Evolutionary conservation across 1,284 basidiomycete species (phyloP).

Genomic region (Malassezia equina): DNA sequence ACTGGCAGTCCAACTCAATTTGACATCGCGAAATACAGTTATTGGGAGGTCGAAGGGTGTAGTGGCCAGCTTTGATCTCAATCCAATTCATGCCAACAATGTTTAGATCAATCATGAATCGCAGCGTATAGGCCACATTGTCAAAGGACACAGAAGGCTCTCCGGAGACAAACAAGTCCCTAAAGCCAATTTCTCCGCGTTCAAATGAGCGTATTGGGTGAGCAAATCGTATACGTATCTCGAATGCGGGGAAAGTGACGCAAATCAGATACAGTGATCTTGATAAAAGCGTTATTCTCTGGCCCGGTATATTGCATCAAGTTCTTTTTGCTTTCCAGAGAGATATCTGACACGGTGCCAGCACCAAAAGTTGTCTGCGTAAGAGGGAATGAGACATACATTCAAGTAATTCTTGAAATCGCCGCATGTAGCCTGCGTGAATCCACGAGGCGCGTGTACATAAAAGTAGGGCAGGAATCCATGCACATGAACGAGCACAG

Average conservation of each 20-base stretch:
- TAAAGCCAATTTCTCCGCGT: constrained; percentile 41
- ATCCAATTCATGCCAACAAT: constrained; percentile 49
- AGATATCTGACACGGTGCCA: constrained; percentile 24
- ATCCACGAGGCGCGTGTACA: constrained; percentile 41
- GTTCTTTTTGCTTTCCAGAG: constrained; percentile 36
- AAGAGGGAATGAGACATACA: constrained; percentile 10
- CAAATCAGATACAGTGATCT: constrained; percentile 36
- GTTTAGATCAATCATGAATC: constrained; percentile 47
- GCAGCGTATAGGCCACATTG: constrained; percentile 44
- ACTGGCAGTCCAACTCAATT: constrained; percentile 41
- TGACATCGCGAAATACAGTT: constrained; percentile 37
- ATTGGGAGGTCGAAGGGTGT: constrained; percentile 30
- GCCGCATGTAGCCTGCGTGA: constrained; percentile 30
- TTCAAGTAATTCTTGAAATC: constrained; percentile 45
- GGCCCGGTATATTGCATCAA: constrained; percentile 42
- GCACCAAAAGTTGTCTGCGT: constrained; percentile 24
- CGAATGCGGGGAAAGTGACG: constrained; percentile 36
- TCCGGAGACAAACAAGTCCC: constrained; percentile 39
- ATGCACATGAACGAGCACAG: constrained; percentile 45
- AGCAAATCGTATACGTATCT: constrained; percentile 17
- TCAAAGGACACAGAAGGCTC: constrained; percentile 41
- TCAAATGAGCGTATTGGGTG: constrained; percentile 29
- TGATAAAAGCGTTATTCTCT: constrained; percentile 42
- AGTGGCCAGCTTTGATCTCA: constrained; percentile 30
- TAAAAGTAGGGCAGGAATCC: constrained; percentile 47